Base-by-base conservation (phyloP, 78 protist species). In the Chrysochromulina parva region DNA sequence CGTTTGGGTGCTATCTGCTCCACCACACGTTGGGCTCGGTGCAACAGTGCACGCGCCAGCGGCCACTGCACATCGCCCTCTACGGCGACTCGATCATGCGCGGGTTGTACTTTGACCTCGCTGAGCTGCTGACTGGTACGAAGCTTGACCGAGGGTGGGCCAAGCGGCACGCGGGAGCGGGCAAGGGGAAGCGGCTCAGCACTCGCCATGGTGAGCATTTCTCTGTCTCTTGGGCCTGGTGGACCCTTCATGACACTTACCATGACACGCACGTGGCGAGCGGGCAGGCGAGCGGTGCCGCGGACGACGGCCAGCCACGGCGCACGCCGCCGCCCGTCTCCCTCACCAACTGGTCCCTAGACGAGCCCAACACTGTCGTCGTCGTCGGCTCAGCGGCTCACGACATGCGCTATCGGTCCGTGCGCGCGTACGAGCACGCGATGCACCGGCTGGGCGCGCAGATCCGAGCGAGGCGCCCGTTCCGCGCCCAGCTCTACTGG, bases 101-200 rank as follows among this genome's bases (percentile, higher is more conserved):
- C 95, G 28, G 95, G 58, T 17, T 97, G 95, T 71, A 28, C 92
- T 65, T 97, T 96, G 26, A 74, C 82, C 71, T 96, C 54, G 93
- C 95, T 3, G 97, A 90, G 24, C 55, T 65, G 91, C 90, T 97
- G 73, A 92, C 96, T 88, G 98, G 97, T 17, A 80, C 93, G 54
- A 97, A 97, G 52, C 94, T 94, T 3, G 96, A 95, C 55, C 82
- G 82, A 53, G 82, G 57, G 28, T 74, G 73, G 89, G 88, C 67
- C 71, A 95, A 38, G 91, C 95, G 11, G 96, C 86, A 97, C 97
- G 48, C 98, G 93, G 81, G 59, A 53, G 71, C 92, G 94, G 47
- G 97, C 96, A 3, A 24, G 85, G 71, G 65, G 81, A 10, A 95
- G 95, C 55, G 88, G 88, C n/a, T 96, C 95, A 0, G 90, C 90